phyloP scores from a whole-genome alignment of 164 flowering plant genomes.

The Magnolia sinica region DNA sequence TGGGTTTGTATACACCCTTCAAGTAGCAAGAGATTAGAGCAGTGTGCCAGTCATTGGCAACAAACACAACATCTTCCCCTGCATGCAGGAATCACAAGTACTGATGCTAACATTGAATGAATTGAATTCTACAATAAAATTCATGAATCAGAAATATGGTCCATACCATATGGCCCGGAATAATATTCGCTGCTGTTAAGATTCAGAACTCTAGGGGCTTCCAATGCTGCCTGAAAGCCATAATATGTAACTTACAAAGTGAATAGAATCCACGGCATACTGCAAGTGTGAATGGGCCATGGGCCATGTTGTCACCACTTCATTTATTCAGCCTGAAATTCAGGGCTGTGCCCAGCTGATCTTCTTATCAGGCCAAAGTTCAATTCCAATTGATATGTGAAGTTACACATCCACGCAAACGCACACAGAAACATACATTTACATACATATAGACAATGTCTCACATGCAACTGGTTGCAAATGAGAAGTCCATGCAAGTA shows the following conservation, averaged over 20 bases:
- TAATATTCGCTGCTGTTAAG: conserved; percentile 54
- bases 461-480: too few species aligned
- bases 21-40: conserved; percentile 81
- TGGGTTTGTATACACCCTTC: conserved; percentile 52
- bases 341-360: not conserved
- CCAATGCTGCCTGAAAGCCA: conserved; percentile 65
- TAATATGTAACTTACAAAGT: not conserved
- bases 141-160: conserved; percentile 4
- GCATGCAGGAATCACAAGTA: not conserved
- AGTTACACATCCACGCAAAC: too few species aligned
- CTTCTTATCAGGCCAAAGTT: not conserved
- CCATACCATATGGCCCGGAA: conserved; percentile 79
- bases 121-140: not conserved
- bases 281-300: not conserved
- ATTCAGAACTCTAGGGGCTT: conserved; percentile 71
- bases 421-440: too few species aligned
- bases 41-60: conserved; percentile 84
- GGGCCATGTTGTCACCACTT: not conserved
- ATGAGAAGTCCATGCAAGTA: too few species aligned
- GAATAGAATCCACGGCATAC: not conserved
- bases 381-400: too few species aligned
- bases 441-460: too few species aligned
- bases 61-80: conserved; percentile 55
- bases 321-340: not conserved
- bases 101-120: not conserved